Conservation (phyloP, 371 early-diverging fungal genomes). For the Mortierella sp. region DNA sequence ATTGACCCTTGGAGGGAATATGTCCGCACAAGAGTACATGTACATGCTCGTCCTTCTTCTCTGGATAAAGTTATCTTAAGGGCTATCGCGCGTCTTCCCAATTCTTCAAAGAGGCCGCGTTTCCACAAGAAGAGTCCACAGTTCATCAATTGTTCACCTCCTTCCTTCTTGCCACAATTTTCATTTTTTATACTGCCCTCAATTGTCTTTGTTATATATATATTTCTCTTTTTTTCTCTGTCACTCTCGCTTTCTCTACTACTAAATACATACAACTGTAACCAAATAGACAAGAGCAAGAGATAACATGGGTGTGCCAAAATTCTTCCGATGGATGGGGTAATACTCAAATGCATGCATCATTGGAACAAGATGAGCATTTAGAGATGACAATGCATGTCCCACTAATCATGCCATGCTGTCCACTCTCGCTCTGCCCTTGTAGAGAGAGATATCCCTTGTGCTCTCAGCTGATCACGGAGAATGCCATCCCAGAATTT, state of each 20-base stretch:
- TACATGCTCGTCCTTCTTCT: background rate
- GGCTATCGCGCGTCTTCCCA: background rate
- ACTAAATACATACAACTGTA: background rate
- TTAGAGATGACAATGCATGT: background rate
- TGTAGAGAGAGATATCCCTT: conserved; percentile 95
- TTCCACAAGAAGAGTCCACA: background rate
- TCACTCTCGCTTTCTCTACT: background rate
- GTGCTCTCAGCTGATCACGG: conserved; percentile 88
- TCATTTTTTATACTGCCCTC: background rate
- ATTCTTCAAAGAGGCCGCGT: background rate
- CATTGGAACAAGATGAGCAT: conserved; percentile 2
- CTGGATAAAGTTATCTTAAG: conserved; percentile 1
- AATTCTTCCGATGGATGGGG: conserved; percentile 88
- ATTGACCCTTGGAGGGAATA: too few species aligned
- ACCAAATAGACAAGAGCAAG: conserved; percentile 13
- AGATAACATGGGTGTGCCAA: conserved; percentile 72
- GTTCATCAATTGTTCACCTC: background rate
- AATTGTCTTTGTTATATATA: background rate
- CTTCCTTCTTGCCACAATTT: conserved; percentile 4
- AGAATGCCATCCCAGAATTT: conserved; percentile 94
- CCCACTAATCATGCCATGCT: background rate
- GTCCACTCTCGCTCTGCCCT: background rate
- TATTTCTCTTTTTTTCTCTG: background rate
- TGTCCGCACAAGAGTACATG: background rate
- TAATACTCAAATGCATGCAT: conserved; percentile 23